Conservation (phyloP, 2,329 filamentous ascomycete genomes). For the Teratosphaeria gauchensis region DNA sequence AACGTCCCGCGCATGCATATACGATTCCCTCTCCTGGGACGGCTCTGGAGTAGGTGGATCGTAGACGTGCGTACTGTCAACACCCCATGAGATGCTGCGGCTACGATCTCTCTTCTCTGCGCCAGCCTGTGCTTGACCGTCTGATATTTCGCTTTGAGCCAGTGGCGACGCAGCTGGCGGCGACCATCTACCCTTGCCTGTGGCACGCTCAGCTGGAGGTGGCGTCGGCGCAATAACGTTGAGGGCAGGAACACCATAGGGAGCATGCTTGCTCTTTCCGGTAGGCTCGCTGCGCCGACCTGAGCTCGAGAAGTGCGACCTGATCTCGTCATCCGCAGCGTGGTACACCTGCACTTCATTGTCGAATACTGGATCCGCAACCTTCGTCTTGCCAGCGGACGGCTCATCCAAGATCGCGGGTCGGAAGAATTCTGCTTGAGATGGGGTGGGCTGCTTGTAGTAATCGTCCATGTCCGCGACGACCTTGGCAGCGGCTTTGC, state of each 20-base stretch:
- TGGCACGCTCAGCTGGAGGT: conserved; percentile 32
- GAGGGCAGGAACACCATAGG: conserved; percentile 40
- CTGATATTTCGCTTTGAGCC: conserved; percentile 7
- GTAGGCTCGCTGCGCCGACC: neutral
- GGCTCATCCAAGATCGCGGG: conserved; percentile 35
- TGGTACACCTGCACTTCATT: conserved; percentile 35
- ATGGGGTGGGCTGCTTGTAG: conserved; percentile 24
- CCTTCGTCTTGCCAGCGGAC: conserved; percentile 27
- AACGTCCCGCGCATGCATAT: conserved; percentile 10
- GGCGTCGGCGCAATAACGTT: conserved; percentile 51
- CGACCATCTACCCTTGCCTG: conserved; percentile 27
- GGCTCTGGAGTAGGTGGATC: conserved; percentile 38
- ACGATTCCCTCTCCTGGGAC: conserved; percentile 20
- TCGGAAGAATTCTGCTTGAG: conserved; percentile 40
- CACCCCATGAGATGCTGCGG: conserved; percentile 38
- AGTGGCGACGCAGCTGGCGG: conserved; percentile 25
- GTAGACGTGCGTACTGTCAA: conserved; percentile 38
- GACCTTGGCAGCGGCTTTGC: conserved; percentile 30
- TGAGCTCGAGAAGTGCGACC: conserved; percentile 7
- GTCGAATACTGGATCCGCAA: conserved; percentile 34
- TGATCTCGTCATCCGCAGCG: conserved; percentile 25
- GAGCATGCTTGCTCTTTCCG: conserved; percentile 12
- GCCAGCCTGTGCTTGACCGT: conserved; percentile 5
- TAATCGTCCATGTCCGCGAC: conserved; percentile 35
- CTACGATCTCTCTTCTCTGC: conserved; percentile 12